Base-by-base conservation (phyloP, 2,329 filamentous ascomycete genomes). In the Ustulina deusta region DNA sequence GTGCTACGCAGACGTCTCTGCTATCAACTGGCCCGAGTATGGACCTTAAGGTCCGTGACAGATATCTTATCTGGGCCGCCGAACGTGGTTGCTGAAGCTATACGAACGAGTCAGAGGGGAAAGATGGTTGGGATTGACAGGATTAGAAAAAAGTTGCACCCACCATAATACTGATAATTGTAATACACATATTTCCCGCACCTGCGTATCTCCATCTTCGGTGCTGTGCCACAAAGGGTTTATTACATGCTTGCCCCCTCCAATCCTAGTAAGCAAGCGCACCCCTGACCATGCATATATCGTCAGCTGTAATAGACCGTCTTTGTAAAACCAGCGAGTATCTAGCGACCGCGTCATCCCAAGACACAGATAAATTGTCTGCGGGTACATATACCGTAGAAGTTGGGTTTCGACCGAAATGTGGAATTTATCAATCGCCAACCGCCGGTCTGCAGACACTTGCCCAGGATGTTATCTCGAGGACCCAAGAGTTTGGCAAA, bases 1-100 rank as follows among this genome's bases (percentile, higher is more conserved):
- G 48, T 86, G 84, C 72, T 84, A 83, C 71, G 70, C 74, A 3
- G 76, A 83, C 66, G 81, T 83, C 9, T 72, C 73, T n/a, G 67
- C 72, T 6, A 80, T 81, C 61, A 73, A 81, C 62, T 83, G 80
- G 80, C 73, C 73, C 13, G 56, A 77, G 62, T 80, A 79, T 40
- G 70, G 63, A 20, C 68, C 64, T 66, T 71, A 40, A 58, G 48
- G 22, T 15, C 25, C 48, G 1, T 32, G 27, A 13, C 11, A 2
- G 27, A 17, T 36, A 29, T 40, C 3, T 48, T 7, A 5, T 17
- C 38, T 27, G 20, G 15, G 25, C 25, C 32, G 57, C 10, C 7
- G 25, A 9, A 61, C 25, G 22, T 2, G 44, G 29, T n/a, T 55
- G 29, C 11, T 42, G 25, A 22, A 13, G 22, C 15, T 2, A 52